Evolutionary conservation across 345 rosid genomes (phyloP).

Genomic region (Salix arbutifolia): DNA sequence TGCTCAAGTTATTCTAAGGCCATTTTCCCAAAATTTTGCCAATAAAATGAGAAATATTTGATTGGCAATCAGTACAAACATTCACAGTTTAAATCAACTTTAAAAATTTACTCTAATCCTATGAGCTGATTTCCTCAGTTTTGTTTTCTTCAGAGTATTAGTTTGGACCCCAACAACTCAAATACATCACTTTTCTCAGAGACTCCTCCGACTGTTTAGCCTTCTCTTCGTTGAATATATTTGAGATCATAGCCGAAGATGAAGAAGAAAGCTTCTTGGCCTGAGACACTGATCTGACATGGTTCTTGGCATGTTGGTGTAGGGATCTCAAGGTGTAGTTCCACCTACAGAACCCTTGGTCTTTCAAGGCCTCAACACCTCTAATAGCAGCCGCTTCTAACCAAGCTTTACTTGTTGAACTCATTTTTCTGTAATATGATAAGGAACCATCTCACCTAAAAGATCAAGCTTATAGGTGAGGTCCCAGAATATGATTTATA

Average conservation of each 20-base stretch:
- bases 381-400: constrained; percentile 27
- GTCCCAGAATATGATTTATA: no score
- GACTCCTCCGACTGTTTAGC: constrained; percentile 5
- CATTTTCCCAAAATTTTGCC: no score
- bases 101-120: no score
- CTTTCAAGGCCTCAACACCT: constrained; percentile 38
- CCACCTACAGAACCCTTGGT: constrained; percentile 41
- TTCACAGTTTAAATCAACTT: no score
- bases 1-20: no score
- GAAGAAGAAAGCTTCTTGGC: constrained; percentile 26
- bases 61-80: no score
- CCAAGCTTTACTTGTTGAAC: constrained; percentile 36
- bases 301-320: constrained; percentile 18
- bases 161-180: constrained; percentile 17
- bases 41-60: no score
- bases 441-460: no score
- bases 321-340: constrained; percentile 19
- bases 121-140: no score
- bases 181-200: background rate
- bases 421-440: constrained; percentile 22
- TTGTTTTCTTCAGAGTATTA: no score
- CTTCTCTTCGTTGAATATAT: constrained; percentile 6
- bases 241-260: constrained; percentile 4
- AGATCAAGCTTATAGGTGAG: no score
- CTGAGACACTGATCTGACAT: constrained; percentile 26